These are phyloP conservation scores for Hypoxylon sp. DNA, from an alignment of 2,329 filamentous ascomycete species.

Conservation along the genomic window DNA sequence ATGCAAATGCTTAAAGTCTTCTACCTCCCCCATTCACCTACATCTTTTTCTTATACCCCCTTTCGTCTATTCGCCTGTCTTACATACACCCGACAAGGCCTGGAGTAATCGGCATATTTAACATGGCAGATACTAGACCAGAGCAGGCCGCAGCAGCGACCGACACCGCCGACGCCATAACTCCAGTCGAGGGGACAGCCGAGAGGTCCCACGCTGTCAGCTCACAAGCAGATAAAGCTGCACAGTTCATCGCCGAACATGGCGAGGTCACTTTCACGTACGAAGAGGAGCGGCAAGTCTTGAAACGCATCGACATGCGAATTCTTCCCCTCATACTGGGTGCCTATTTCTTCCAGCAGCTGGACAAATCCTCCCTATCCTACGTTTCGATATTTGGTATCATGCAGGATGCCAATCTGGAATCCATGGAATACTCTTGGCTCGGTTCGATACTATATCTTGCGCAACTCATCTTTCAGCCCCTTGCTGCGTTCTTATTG, in stretches of 20 bases:
- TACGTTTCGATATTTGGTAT: conserved; percentile 61
- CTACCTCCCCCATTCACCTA: not conserved
- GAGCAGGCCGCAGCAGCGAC: conserved; percentile 15
- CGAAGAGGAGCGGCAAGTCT: conserved; percentile 58
- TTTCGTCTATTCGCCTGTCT: not conserved
- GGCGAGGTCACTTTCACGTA: conserved; percentile 54
- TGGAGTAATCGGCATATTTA: too few relatives aligned
- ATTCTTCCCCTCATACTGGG: conserved; percentile 61
- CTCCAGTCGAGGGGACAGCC: conserved; percentile 16
- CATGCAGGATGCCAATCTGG: conserved; percentile 55
- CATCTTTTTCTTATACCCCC: not conserved
- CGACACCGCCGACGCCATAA: conserved; percentile 36
- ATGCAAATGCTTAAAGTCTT: not conserved
- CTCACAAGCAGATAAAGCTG: conserved; percentile 52
- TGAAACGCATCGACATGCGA: conserved; percentile 58
- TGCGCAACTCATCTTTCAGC: conserved; percentile 67
- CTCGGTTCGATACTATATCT: conserved; percentile 68
- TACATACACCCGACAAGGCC: too few relatives aligned
- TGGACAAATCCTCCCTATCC: conserved; percentile 58
- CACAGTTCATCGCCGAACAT: conserved; percentile 54
- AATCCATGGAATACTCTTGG: conserved; percentile 64
- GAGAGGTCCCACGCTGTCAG: conserved; percentile 16
- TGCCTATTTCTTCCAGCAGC: conserved; percentile 67
- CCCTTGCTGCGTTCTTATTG: conserved; percentile 60
- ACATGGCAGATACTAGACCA: conserved; percentile 33